phyloP scores from a whole-genome alignment of 192 early-diverging fungal species.

The Coemansia sp. region DNA sequence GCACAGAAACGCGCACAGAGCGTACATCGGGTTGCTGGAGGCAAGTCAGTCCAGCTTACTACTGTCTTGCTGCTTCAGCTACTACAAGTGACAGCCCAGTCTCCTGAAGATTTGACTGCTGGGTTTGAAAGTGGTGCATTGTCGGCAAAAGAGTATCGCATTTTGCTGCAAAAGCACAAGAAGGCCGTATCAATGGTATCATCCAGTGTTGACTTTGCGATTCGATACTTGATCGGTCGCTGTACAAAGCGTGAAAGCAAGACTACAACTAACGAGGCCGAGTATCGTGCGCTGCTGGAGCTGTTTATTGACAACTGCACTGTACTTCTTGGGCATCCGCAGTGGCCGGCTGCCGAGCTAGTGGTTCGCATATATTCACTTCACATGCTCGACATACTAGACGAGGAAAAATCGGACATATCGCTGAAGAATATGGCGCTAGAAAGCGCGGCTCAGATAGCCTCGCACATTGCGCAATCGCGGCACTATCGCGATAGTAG shows the following conservation, averaged over 20 bases:
- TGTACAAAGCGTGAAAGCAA: constrained; percentile 53
- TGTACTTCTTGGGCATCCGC: constrained; percentile 71
- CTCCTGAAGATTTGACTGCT: constrained; percentile 37
- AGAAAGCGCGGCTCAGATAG: constrained; percentile 63
- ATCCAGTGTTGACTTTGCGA: constrained; percentile 57
- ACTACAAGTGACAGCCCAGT: constrained; percentile 54
- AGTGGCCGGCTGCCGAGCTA: constrained; percentile 88
- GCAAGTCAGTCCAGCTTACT: constrained; percentile 68
- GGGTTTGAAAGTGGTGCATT: constrained; percentile 31
- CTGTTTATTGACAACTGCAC: constrained; percentile 72
- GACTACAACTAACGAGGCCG: constrained; percentile 58
- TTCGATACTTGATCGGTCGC: constrained; percentile 64
- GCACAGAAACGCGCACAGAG: constrained; percentile 56
- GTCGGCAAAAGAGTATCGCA: constrained; percentile 39
- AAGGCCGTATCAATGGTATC: constrained; percentile 57
- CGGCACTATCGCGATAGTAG: neutral
- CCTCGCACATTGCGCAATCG: constrained; percentile 55
- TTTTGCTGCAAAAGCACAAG: constrained; percentile 43
- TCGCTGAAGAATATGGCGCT: constrained; percentile 61
- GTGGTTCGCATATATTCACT: constrained; percentile 66
- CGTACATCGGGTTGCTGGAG: constrained; percentile 62
- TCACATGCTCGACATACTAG: constrained; percentile 66
- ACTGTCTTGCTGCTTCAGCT: constrained; percentile 72
- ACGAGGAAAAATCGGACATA: constrained; percentile 62
- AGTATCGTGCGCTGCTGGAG: constrained; percentile 74